phyloP scores from a whole-genome alignment of 768 basidiomycete genomes.

The Kwoniella bestiolae region DNA sequence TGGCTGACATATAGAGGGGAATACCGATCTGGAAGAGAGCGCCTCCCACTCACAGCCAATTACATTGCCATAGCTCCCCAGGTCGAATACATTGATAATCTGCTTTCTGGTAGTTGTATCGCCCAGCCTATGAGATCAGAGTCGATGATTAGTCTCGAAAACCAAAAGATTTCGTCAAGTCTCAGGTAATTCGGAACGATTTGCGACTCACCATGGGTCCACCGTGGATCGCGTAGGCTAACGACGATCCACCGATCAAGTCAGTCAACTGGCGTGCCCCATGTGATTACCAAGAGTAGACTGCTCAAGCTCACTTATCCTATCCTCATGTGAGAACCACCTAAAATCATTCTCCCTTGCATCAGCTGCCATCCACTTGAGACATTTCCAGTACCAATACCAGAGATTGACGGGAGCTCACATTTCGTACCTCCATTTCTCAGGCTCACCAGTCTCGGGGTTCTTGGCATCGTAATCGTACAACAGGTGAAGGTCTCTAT shows the following conservation, averaged over 20 bases:
- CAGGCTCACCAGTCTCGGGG: conserved; percentile 10
- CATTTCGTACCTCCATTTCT: conserved; percentile 28
- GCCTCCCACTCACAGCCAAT: conserved; percentile 12
- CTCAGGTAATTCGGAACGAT: neutral
- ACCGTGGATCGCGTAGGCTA: conserved; percentile 20
- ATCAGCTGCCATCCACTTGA: neutral
- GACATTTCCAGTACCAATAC: neutral
- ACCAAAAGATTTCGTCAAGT: no score
- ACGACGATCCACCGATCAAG: no score
- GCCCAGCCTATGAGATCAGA: conserved; percentile 14
- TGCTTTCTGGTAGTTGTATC: conserved; percentile 21
- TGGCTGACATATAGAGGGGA: no score
- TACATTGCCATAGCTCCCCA: conserved; percentile 24
- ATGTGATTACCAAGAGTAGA: no score
- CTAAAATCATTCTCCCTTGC: neutral
- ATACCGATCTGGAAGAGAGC: no score
- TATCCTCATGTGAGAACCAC: conserved; percentile 21
- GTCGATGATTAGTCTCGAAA: no score
- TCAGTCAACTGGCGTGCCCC: no score
- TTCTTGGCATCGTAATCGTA: conserved; percentile 23
- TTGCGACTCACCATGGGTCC: conserved; percentile 15
- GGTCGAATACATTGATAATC: conserved; percentile 21
- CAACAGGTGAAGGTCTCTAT: conserved; percentile 12
- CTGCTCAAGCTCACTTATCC: conserved; percentile 2
- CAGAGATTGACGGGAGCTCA: neutral